phyloP scores from a whole-genome alignment of 108 stramenopile genomes.

The Nitzschia sp. region DNA sequence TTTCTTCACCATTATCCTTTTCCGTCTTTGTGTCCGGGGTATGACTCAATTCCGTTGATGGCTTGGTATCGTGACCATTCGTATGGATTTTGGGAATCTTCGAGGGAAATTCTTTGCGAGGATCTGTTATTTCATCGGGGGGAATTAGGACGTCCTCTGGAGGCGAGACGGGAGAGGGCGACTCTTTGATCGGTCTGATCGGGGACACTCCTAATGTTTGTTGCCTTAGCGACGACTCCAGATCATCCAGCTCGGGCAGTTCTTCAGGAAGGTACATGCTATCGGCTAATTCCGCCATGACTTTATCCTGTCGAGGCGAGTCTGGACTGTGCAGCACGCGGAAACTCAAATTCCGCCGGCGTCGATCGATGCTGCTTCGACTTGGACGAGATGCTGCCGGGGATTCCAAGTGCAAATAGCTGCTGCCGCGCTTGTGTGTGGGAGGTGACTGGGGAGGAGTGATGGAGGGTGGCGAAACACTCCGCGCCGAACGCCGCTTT shows the following conservation, averaged over 20 bases:
- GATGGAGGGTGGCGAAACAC: background rate
- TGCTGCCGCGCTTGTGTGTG: background rate
- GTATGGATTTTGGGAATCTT: background rate
- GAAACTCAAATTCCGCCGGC: conserved; percentile 19
- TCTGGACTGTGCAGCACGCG: conserved; percentile 5
- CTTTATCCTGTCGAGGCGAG: background rate
- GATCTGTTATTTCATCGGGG: too few species aligned
- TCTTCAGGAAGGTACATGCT: conserved; percentile 1
- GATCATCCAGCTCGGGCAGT: background rate
- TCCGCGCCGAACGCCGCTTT: background rate
- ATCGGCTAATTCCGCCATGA: background rate
- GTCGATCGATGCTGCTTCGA: background rate
- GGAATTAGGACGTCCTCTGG: too few species aligned
- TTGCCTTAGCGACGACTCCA: background rate
- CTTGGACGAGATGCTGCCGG: conserved; percentile 1
- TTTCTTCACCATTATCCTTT: conserved; percentile 11
- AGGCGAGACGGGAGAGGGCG: background rate
- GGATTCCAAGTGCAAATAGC: conserved; percentile 10
- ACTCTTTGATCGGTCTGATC: background rate
- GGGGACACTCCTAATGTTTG: background rate
- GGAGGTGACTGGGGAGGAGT: conserved; percentile 19
- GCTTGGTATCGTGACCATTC: background rate
- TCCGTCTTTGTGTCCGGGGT: background rate
- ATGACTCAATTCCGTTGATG: background rate
- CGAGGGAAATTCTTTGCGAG: background rate